Conservation (phyloP, 768 basidiomycete species). For the Rhodotorula paludigena region DNA sequence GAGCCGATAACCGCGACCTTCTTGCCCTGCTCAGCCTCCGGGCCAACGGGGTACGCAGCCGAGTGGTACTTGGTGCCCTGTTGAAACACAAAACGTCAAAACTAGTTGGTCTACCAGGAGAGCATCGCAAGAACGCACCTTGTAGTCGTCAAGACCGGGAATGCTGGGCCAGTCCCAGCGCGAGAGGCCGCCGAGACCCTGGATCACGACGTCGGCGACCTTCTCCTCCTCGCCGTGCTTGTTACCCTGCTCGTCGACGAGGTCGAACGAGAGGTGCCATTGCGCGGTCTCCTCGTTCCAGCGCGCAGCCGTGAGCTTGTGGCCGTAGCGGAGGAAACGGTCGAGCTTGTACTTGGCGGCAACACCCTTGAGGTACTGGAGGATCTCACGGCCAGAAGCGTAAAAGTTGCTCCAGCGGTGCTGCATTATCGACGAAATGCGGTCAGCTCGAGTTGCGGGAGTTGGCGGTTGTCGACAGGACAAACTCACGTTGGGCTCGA, state of each 20-base stretch:
- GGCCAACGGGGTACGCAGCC: constrained; percentile 55
- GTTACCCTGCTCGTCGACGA: constrained; percentile 46
- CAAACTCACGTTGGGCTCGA: constrained; percentile 35
- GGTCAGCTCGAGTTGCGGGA: background rate
- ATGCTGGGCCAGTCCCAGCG: constrained; percentile 68
- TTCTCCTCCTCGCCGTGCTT: constrained; percentile 51
- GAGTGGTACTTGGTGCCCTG: constrained; percentile 59
- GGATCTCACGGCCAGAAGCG: constrained; percentile 53
- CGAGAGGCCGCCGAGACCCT: constrained; percentile 54
- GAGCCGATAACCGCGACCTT: constrained; percentile 44
- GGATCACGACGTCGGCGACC: constrained; percentile 58
- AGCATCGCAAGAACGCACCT: constrained; percentile 27
- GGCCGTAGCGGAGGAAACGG: constrained; percentile 33
- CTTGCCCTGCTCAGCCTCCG: constrained; percentile 42
- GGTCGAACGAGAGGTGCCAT: constrained; percentile 54
- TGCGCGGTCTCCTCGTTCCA: constrained; percentile 56
- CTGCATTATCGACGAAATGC: background rate
- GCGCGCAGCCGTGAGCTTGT: constrained; percentile 49
- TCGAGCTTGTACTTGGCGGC: constrained; percentile 37
- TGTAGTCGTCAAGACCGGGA: constrained; percentile 56
- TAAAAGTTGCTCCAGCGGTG: constrained; percentile 34
- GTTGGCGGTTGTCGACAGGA: too few relatives aligned
- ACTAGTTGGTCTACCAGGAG: too few relatives aligned
- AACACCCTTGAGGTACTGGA: constrained; percentile 53
- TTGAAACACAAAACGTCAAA: too few relatives aligned